Percentiles rank a stretch among this genome's conserved stretches.
Conservation (phyloP, 805 yeast species). For the Starmera quercuum region DNA sequence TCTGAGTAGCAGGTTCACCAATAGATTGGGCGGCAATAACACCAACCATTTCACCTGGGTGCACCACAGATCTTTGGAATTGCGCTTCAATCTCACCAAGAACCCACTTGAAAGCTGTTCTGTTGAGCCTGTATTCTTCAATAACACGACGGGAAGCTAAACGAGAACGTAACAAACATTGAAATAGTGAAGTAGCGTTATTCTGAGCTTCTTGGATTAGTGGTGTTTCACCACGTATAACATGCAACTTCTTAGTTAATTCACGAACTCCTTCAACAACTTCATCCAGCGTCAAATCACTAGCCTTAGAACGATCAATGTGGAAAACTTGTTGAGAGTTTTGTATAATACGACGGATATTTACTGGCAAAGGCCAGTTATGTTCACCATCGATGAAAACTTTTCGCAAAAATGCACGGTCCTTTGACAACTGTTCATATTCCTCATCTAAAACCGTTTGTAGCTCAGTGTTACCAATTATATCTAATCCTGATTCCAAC, state of each 20-base stretch:
- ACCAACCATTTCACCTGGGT: conserved; percentile 99
- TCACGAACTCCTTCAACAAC: conserved; percentile 65
- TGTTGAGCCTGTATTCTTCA: conserved; percentile 81
- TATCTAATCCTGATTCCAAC: conserved; percentile 85
- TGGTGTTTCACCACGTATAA: conserved; percentile 75
- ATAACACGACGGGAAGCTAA: conserved; percentile 84
- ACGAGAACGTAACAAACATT: conserved; percentile 87
- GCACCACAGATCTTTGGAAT: conserved; percentile 84
- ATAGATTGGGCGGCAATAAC: conserved; percentile 95
- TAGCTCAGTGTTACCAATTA: conserved; percentile 78
- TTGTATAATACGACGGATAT: conserved; percentile 91
- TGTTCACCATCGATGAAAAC: conserved; percentile 92
- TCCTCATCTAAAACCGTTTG: conserved; percentile 81
- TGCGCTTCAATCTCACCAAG: conserved; percentile 90
- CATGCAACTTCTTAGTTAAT: conserved; percentile 58
- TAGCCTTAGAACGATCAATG: conserved; percentile 82
- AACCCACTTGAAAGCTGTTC: conserved; percentile 92
- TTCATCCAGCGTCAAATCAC: conserved; percentile 82
- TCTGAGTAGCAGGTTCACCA: conserved; percentile 98
- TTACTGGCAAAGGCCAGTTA: conserved; percentile 97
- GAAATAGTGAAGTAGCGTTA: conserved; percentile 86
- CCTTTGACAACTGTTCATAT: conserved; percentile 66
- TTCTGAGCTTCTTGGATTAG: conserved; percentile 80
- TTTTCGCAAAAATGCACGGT: conserved; percentile 72
- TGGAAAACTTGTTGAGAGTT: conserved; percentile 97